These are phyloP conservation scores for Chlamydomonas reinhardtii DNA, from an alignment of 163 green algal genomes.

Conservation along the genomic window DNA sequence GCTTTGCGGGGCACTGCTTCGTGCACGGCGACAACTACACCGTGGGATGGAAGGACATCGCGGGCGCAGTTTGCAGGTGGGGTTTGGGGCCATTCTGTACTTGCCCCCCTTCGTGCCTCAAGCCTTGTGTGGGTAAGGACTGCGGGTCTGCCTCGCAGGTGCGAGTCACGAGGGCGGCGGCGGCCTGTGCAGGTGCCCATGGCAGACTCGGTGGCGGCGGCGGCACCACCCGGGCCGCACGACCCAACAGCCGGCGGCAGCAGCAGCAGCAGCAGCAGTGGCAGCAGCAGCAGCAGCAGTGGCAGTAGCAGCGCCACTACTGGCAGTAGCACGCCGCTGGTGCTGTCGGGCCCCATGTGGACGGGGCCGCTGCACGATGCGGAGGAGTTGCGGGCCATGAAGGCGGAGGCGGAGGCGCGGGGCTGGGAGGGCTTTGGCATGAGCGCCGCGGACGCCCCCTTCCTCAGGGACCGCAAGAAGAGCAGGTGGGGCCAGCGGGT, in stretches of 20 bases:
- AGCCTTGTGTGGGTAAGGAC: background rate
- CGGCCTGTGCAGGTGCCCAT: too few relatives aligned
- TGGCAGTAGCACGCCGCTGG: conserved; percentile 26
- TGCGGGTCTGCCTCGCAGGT: background rate
- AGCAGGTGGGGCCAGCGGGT: conserved; percentile 8
- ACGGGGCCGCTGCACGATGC: conserved; percentile 65
- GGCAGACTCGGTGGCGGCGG: too few relatives aligned
- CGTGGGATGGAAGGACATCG: conserved; percentile 50
- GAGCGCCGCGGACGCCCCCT: background rate
- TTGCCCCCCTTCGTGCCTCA: too few relatives aligned
- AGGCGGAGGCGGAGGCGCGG: conserved; percentile 45
- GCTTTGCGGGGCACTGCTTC: conserved; percentile 62
- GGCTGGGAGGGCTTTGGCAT: conserved; percentile 57
- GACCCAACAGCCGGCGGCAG: background rate
- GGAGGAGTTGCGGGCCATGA: conserved; percentile 52
- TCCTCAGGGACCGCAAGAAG: background rate
- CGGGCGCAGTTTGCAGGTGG: conserved; percentile 32
- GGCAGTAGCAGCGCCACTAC: background rate
- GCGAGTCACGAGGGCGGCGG: background rate
- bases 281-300: background rate
- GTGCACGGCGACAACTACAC: conserved; percentile 51
- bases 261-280: background rate
- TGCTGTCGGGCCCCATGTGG: conserved; percentile 66
- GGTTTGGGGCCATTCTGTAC: too few relatives aligned
- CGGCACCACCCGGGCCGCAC: background rate